A percentile compares a stretch with the other conserved stretches of the same genome.
Evolutionary conservation across 2,329 filamentous ascomycete species (phyloP).

Genomic region (Exophiala dermatitidis): DNA sequence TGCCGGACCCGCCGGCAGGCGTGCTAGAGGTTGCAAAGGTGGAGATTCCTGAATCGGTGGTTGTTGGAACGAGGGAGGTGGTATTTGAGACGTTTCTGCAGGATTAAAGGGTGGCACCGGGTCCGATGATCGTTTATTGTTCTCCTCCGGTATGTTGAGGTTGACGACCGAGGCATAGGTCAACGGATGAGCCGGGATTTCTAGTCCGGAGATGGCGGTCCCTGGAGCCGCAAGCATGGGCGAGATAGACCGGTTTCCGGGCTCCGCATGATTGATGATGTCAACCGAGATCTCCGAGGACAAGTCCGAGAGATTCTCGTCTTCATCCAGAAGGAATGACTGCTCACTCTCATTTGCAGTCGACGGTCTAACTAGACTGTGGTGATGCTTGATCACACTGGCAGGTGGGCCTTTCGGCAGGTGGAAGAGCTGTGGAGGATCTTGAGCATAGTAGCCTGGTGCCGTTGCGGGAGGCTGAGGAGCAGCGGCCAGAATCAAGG

Average conservation of each 20-base stretch:
- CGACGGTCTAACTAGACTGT: conserved; percentile 25
- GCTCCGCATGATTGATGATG: conserved; percentile 39
- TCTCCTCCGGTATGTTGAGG: conserved; percentile 27
- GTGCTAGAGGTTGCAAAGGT: conserved; percentile 8
- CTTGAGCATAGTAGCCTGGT: conserved; percentile 20
- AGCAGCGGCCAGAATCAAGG: background rate
- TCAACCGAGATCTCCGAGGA: conserved; percentile 48
- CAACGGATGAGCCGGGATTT: conserved; percentile 40
- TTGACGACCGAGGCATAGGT: conserved; percentile 42
- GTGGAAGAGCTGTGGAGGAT: conserved; percentile 22
- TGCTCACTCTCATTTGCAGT: conserved; percentile 27
- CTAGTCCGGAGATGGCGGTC: conserved; percentile 35
- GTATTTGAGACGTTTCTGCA: background rate
- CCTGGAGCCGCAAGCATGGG: conserved; percentile 31
- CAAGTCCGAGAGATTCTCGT: conserved; percentile 49
- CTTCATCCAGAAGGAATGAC: conserved; percentile 49
- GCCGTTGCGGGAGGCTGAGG: conserved; percentile 5
- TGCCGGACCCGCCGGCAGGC: conserved; percentile 26
- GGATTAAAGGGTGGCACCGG: conserved; percentile 26
- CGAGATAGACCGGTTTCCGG: conserved; percentile 29
- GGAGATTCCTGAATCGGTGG: background rate
- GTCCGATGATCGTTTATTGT: conserved; percentile 33
- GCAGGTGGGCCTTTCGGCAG: conserved; percentile 21
- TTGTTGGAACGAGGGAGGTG: background rate
- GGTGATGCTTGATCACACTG: conserved; percentile 28